Evolutionary conservation across 2,329 filamentous ascomycete species (phyloP), one percentile per base, ranked within the genome.

Genomic region (Phaeoacremonium minimum): DNA sequence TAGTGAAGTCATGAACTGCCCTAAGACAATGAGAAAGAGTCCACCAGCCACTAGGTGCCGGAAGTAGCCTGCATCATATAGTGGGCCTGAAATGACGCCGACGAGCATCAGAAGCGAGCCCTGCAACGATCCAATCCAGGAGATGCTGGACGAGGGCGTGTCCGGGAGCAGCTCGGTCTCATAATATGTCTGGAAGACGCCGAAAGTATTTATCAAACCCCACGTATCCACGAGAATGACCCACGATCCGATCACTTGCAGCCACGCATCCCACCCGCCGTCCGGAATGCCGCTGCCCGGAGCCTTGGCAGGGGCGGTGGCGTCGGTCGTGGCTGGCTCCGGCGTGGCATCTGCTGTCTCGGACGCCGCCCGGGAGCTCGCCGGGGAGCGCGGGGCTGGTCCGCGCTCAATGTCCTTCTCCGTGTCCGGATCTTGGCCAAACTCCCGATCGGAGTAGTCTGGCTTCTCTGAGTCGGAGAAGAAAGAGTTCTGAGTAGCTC

Each of bases 161-260:
- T 41, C 30, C 7, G 38, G 40, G 13, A 66, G 55, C 9, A 64
- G 51, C 1, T 49, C 48, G 2, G 52, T 50, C 44, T 64, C 57
- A 43, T 69, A 69, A 49, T 64, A 69, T 5, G 60, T 62, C 43
- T 71, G 64, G 49, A 63, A 71, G 3, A 66, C 63, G 22, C 66
- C 67, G 35, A 64, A 71, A n/a, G 55, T 60, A 47, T 65, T 69
- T 37, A 68, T 53, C 6, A 65, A 47, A 5, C 64, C 64, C 52
- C 58, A 66, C 2, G 60, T 63, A 22, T 52, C 48, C 17, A 60
- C 49, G 22, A 65, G 53, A 37, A 61, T 42, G 7, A 58, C 48
- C 40, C 57, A 60, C 8, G 56, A 51, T n/a, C 60, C 59, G 29
- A 64, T 43, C 7, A 66, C 61, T 36, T 64, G 59, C 13, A 66